phyloP scores from a whole-genome alignment of 2,329 filamentous ascomycete species.

The Metarhizium humberi region DNA sequence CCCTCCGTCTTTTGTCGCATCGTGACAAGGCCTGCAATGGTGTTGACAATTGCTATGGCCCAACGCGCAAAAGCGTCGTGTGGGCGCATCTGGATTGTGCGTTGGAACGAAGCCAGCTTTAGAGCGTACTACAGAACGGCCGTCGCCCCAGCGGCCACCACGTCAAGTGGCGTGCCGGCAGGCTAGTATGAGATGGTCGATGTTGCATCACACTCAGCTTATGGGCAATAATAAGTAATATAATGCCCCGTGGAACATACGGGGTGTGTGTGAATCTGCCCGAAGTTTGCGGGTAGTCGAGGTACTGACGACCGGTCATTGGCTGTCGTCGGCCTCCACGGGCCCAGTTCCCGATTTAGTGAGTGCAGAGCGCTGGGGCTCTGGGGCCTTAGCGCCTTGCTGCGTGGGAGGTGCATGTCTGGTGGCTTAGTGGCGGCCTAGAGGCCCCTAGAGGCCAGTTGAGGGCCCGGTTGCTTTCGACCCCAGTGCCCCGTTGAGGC shows the following conservation, averaged over 20 bases:
- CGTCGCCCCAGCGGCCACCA: neutral
- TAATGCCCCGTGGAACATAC: too few relatives aligned
- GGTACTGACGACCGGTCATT: neutral
- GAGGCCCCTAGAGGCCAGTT: neutral
- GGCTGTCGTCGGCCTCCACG: neutral
- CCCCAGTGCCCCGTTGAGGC: neutral
- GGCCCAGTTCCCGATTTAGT: neutral
- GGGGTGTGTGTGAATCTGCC: too few relatives aligned
- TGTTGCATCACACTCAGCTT: neutral
- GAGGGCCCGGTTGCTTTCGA: too few relatives aligned
- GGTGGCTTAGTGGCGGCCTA: neutral
- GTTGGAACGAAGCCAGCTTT: neutral
- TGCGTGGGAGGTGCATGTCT: neutral
- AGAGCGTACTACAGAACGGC: neutral
- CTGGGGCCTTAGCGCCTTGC: slow-evolving; percentile 4
- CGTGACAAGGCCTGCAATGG: slow-evolving; percentile 10
- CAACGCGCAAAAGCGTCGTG: neutral
- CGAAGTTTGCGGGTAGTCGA: too few relatives aligned
- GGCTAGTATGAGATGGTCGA: too few relatives aligned
- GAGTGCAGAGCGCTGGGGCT: neutral
- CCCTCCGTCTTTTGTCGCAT: slow-evolving; percentile 11
- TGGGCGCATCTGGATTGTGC: neutral
- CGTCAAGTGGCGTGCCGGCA: neutral
- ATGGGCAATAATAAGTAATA: neutral
- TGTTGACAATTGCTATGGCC: slow-evolving; percentile 7